phyloP scores from a whole-genome alignment of 2,329 filamentous ascomycete species.

The Colletotrichum chrysophilum region DNA sequence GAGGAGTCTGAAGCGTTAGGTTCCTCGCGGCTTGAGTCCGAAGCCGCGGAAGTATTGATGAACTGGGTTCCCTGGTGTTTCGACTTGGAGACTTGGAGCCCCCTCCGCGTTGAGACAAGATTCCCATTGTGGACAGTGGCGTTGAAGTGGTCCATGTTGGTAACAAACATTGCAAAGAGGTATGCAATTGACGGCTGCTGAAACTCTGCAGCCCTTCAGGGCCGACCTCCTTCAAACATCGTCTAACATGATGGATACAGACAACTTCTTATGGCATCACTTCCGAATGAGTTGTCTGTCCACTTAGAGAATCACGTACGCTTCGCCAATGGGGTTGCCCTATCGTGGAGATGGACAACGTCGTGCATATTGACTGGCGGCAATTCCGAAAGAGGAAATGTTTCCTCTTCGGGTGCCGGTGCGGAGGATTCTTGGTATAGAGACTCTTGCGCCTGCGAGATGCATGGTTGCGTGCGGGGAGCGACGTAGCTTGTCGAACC shows the following conservation, averaged over 20 bases:
- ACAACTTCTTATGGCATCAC: neutral
- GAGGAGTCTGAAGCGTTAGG: neutral
- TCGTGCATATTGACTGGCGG: neutral
- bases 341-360: neutral
- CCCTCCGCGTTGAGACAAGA: constrained; percentile 41
- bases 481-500: neutral
- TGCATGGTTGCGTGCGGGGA: neutral
- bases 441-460: neutral
- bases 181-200: neutral
- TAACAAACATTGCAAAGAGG: neutral
- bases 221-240: neutral
- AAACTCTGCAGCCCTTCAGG: neutral
- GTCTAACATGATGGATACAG: neutral
- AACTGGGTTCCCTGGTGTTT: constrained; percentile 44
- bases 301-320: neutral
- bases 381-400: neutral
- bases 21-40: neutral
- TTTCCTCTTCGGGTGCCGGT: neutral
- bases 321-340: neutral
- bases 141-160: constrained; percentile 43
- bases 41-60: constrained; percentile 36
- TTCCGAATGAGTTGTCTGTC: neutral
- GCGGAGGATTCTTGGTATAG: neutral
- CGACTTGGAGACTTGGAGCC: constrained; percentile 44
- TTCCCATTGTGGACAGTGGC: constrained; percentile 39